phyloP scores from a whole-genome alignment of 208 protist genomes.

The Angomonas deanei region DNA sequence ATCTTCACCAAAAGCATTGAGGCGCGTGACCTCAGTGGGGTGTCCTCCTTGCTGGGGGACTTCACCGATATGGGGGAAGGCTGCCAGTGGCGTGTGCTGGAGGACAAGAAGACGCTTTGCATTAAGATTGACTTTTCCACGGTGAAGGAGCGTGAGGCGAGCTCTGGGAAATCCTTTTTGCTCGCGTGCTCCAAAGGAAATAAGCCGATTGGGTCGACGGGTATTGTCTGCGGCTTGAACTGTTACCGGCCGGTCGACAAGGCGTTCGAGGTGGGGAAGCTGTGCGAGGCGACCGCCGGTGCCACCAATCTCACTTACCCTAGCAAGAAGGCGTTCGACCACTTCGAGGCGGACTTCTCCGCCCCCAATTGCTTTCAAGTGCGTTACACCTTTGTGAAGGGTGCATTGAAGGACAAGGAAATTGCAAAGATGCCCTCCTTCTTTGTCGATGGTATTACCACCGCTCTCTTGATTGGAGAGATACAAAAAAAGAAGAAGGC shows the following conservation, averaged over 20 bases:
- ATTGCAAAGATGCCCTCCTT: conserved; percentile 14
- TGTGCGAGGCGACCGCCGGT: conserved; percentile 17
- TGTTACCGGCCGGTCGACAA: conserved; percentile 35
- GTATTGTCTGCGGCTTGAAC: conserved; percentile 67
- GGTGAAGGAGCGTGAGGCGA: conserved; percentile 29
- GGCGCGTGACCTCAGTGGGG: conserved; percentile 22
- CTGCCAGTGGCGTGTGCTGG: conserved; percentile 49
- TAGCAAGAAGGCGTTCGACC: no score
- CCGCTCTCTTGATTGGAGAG: no score
- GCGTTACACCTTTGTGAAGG: neutral
- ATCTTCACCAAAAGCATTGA: conserved; percentile 58
- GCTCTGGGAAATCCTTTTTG: conserved; percentile 62
- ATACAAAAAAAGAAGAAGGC: neutral
- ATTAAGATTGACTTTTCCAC: conserved; percentile 53
- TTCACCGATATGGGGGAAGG: conserved; percentile 36
- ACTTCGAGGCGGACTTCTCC: no score
- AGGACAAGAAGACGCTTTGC: conserved; percentile 42
- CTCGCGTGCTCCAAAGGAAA: conserved; percentile 63
- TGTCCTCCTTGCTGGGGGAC: conserved; percentile 18
- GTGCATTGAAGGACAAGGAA: conserved; percentile 22
- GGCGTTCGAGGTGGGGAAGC: conserved; percentile 24
- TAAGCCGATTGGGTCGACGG: conserved; percentile 60
- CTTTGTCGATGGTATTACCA: conserved; percentile 4
- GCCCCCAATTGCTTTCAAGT: no score
- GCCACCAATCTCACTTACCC: no score